Base-by-base conservation (phyloP, 2,329 filamentous ascomycete species). In the Cladophialophora yegresii region DNA sequence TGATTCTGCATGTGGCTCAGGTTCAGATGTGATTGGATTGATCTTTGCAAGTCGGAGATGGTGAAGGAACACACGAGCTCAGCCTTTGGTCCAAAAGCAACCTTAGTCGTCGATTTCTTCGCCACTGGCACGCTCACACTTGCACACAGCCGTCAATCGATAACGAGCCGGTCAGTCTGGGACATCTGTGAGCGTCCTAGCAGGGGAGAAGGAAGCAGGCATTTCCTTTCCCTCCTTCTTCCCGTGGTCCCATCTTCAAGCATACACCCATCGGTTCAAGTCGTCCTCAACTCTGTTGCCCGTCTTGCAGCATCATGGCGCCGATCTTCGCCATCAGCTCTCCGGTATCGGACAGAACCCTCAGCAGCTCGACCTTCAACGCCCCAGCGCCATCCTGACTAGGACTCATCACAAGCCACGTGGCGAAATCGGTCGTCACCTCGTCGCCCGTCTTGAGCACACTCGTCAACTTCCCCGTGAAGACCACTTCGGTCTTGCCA, bases 381-480 rank as follows among this genome's bases (percentile, higher is more conserved):
- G n/a, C 57, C 23, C 43, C 62, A 40, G n/a, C 7, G 30, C 12
- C 26, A 10, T 51, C 26, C 7, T 54, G 7, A 23, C 23, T 28
- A 3, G 53, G 7, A 23, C 33, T 23, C 28, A 55, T 10, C 12
- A 53, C 43, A 16, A 64, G 26, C 50, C 51, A 55, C 12, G 62
- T 64, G 26, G 62, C 62, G 28, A 61, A 64, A n/a, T 64, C 62
- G 8, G 62, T 61, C 10, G 57, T 61, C 6, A 61, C 53, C 30
- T 55, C 53, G 50, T 64, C 30, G 2, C 51, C 57, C 33, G 33
- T 56, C 40, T 55, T 51, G 23, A 64, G 53, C 13, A 51, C 20
- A 13, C 30, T 60, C 8, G 49, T 57, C 28, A 64, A 20, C 26
- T 49, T 54, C 28, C 62, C 62, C 1, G 56, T 64, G 36, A 61